These are phyloP conservation scores for Sclerotinia minor DNA, from an alignment of 2,329 filamentous ascomycete genomes.

Conservation along the genomic window DNA sequence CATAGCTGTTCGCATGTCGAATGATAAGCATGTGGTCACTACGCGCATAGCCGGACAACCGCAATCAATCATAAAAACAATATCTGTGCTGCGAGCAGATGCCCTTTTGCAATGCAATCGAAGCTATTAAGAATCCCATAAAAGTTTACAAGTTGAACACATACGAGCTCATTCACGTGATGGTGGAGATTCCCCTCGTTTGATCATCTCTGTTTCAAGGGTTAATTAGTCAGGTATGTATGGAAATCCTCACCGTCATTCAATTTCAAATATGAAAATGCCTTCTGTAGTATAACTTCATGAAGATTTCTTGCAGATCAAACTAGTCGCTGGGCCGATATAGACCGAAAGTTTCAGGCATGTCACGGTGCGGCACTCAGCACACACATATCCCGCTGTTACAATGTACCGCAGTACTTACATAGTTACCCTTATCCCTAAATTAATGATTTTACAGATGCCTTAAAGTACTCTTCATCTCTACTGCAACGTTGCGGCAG, in stretches of 20 bases:
- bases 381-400: background rate
- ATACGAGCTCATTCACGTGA: background rate
- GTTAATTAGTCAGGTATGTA: background rate
- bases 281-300: background rate
- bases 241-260: background rate
- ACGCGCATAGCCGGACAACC: background rate
- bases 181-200: background rate
- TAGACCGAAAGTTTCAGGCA: background rate
- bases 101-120: background rate
- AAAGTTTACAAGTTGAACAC: background rate
- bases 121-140: background rate
- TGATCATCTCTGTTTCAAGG: background rate
- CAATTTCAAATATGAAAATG: background rate
- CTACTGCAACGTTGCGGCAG: background rate
- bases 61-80: background rate
- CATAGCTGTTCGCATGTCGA: background rate
- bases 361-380: background rate
- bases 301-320: background rate
- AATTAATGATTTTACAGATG: background rate
- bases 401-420: background rate
- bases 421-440: background rate
- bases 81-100: background rate
- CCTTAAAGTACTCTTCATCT: background rate
- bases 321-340: background rate
- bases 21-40: background rate